Evolutionary conservation across 2,329 filamentous ascomycete genomes (phyloP).

Genomic region (Orbilia brochopaga): DNA sequence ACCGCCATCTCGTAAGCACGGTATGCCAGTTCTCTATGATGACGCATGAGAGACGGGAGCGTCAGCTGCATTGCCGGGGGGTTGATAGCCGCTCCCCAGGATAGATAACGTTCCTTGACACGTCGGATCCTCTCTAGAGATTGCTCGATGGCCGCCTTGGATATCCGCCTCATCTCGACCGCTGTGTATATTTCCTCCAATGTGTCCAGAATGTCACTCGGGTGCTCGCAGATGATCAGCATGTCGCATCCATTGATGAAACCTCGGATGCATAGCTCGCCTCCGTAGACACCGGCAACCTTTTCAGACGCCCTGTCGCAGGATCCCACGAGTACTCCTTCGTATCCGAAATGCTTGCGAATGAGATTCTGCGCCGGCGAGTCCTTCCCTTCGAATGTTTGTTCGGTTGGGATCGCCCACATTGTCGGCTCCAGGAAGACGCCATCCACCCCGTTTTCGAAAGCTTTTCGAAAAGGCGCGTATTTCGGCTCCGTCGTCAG

Average conservation of each 20-base stretch:
- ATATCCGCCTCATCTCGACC: constrained; percentile 87
- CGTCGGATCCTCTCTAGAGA: constrained; percentile 79
- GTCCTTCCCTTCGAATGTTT: constrained; percentile 42
- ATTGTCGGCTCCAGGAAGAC: constrained; percentile 47
- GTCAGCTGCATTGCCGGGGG: constrained; percentile 72
- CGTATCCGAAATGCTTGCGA: constrained; percentile 54
- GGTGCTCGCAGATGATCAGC: constrained; percentile 47
- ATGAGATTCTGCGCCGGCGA: constrained; percentile 52
- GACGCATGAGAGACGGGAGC: constrained; percentile 78
- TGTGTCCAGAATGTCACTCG: constrained; percentile 34
- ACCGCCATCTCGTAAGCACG: constrained; percentile 91
- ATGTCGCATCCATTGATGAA: constrained; percentile 48
- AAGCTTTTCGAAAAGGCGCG: constrained; percentile 42
- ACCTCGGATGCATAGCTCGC: constrained; percentile 37
- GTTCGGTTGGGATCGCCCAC: constrained; percentile 41
- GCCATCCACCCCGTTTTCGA: constrained; percentile 40
- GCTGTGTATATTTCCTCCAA: constrained; percentile 84
- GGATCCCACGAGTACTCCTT: constrained; percentile 53
- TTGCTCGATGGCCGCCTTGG: constrained; percentile 76
- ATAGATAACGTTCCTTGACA: constrained; percentile 83
- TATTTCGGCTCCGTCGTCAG: constrained; percentile 44
- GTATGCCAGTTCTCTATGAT: constrained; percentile 79
- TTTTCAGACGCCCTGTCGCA: constrained; percentile 43
- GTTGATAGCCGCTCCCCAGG: constrained; percentile 89
- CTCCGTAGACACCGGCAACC: constrained; percentile 24